A percentile compares a stretch with the other conserved stretches of the same genome.
Evolutionary conservation across 148 eudicot species (phyloP).

Genomic region (Diospyros kaki): DNA sequence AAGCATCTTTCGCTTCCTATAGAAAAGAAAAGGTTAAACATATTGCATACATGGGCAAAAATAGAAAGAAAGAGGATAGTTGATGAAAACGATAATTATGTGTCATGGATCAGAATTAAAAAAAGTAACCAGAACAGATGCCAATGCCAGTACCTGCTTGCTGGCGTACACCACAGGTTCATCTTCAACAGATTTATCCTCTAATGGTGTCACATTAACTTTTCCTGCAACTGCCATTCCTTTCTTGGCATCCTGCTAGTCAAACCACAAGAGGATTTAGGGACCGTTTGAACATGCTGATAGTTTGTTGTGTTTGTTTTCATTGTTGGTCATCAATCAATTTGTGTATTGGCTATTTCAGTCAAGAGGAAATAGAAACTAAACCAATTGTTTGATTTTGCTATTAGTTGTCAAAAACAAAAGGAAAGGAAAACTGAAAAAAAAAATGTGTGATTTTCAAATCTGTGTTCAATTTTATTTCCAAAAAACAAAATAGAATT

Average conservation of each 20-base stretch:
- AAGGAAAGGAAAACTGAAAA: no score
- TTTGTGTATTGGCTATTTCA: no score
- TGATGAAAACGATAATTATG: not conserved
- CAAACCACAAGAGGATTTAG: not conserved
- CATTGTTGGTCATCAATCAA: not conserved
- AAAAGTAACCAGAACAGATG: not conserved
- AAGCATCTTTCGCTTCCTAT: conserved; percentile 94
- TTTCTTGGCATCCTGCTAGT: conserved; percentile 67
- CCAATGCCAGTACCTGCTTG: conserved; percentile 57
- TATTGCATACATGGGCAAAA: not conserved
- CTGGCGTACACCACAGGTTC: conserved; percentile 77
- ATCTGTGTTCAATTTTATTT: no score
- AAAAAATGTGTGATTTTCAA: no score
- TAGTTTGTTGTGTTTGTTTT: not conserved
- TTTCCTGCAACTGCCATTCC: conserved; percentile 65
- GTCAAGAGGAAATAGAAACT: no score
- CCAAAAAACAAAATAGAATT: no score
- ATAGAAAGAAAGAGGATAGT: not conserved
- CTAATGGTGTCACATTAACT: conserved; percentile 42
- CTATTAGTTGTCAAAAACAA: no score
- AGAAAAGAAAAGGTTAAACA: conserved; percentile 6
- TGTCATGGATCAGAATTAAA: not conserved
- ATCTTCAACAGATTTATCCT: conserved; percentile 60
- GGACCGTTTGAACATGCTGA: not conserved
- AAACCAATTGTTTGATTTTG: no score